Evolutionary conservation across 2,329 filamentous ascomycete genomes (phyloP), one percentile per base, ranked within the genome.

Genomic region (Periconia sp.): DNA sequence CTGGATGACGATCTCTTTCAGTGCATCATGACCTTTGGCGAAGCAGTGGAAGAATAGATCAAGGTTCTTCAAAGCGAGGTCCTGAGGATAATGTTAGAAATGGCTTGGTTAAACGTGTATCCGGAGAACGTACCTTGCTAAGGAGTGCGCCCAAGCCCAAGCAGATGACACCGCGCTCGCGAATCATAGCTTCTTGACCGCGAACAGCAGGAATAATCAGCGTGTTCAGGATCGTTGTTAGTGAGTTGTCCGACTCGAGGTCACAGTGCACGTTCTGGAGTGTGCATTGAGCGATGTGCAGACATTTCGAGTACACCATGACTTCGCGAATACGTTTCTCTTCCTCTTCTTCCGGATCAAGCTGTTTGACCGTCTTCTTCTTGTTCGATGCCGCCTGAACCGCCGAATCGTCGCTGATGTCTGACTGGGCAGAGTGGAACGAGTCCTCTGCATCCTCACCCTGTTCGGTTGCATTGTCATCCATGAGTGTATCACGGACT

Each of bases 141-240:
- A 99, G 85, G 30, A 99, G 82, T 62, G 92, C 92, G 72, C 92
- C 97, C 10, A 99, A 81, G 3, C 94, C 94, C 10, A 99, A 78
- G 65, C 93, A 97, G 18, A 95, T 81, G 13, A 99, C 80, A 17
- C 94, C 94, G 52, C 91, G 85, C 75, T 99, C 94, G 57, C 94
- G 86, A 43, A 99, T 92, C 1, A 92, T 91, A 6, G 91, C 90
- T 70, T 97, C 92, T 63, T 96, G 91, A 67, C 90, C 94, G 60
- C 93, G 87, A 15, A 99, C 93, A 27, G 94, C 94, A 7, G 94
- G 94, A 2, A 99, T 92, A 42, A 99, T 91, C 9, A 99, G 83
- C 61, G 94, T 97, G 79, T 99, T 97, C 47, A 99, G 81, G 89
- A 97, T 97, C n/a, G 90, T 90, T 3, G 96, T 91, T n/a, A 97